Conservation (phyloP, 1,139 yeast species). For the Dujonia santamariae region DNA sequence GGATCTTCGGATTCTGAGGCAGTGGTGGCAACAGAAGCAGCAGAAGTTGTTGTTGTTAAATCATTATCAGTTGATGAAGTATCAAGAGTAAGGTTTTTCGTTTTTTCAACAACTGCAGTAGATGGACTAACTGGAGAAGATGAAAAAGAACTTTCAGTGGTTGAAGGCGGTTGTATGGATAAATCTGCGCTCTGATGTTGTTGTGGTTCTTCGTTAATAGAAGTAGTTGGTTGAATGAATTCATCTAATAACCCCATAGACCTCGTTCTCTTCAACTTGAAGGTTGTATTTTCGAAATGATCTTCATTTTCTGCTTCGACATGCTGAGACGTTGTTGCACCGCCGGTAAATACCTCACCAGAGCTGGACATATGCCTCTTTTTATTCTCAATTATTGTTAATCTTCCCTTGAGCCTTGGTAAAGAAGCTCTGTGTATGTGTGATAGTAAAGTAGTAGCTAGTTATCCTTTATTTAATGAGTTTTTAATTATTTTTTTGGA, state of each 20-base stretch:
- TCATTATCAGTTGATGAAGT: not conserved
- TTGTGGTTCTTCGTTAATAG: constrained; percentile 2
- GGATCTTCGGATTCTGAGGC: constrained; percentile 1
- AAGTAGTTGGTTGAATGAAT: constrained; percentile 43
- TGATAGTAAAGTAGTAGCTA: no score
- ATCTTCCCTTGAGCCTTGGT: no score
- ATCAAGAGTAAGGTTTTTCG: constrained; percentile 1
- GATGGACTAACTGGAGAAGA: no score
- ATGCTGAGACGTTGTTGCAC: constrained; percentile 54
- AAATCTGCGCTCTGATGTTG: no score
- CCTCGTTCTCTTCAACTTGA: constrained; percentile 77
- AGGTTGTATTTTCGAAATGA: constrained; percentile 70
- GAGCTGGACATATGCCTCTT: not conserved
- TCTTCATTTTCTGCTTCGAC: constrained; percentile 71
- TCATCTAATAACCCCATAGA: constrained; percentile 81
- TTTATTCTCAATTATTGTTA: no score
- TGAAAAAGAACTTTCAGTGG: no score
- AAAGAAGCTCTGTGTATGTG: no score
- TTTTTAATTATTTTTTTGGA: no score
- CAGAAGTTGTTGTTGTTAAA: not conserved
- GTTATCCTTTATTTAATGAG: no score
- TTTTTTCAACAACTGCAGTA: no score
- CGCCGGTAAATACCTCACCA: constrained; percentile 45
- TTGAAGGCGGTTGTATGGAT: no score
- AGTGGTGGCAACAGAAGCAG: constrained; percentile 1